Evolutionary conservation across 2,329 filamentous ascomycete genomes (phyloP).

Genomic region (Monosporascus sp.): DNA sequence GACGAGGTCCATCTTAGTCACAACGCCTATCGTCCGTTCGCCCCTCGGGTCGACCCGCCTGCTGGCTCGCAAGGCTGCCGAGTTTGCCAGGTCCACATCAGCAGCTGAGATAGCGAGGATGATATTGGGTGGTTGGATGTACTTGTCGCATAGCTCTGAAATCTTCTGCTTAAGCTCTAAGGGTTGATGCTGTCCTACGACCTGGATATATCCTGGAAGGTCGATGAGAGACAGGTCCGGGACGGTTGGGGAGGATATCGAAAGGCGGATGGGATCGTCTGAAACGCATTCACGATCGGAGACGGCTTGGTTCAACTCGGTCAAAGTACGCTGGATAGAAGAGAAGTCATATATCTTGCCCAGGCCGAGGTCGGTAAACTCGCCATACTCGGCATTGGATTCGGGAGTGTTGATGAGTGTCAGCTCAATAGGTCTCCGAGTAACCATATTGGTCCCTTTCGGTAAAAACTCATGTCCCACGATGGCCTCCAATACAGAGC

Average conservation of each 20-base stretch:
- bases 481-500: conserved; percentile 92
- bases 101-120: conserved; percentile 96
- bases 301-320: conserved; percentile 90
- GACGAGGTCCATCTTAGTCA: conserved; percentile 98
- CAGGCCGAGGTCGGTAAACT: conserved; percentile 88
- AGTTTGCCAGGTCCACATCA: conserved; percentile 95
- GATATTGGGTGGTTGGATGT: conserved; percentile 92
- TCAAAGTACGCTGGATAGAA: conserved; percentile 87
- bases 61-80: conserved; percentile 83
- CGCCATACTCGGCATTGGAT: conserved; percentile 82
- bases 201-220: conserved; percentile 94
- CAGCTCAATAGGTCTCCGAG: conserved; percentile 87
- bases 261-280: conserved; percentile 92
- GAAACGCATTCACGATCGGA: conserved; percentile 88
- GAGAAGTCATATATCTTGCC: conserved; percentile 88
- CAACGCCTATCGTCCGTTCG: conserved; percentile 95
- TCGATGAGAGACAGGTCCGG: conserved; percentile 95
- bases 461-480: conserved; percentile 97
- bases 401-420: conserved; percentile 94
- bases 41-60: conserved; percentile 88
- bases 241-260: conserved; percentile 91
- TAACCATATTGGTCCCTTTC: conserved; percentile 99
- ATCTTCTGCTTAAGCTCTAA: conserved; percentile 93
- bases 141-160: conserved; percentile 92
- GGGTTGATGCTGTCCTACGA: conserved; percentile 86